Conservation (phyloP, 2,329 filamentous ascomycete species). For the Kalmusia sp. region DNA sequence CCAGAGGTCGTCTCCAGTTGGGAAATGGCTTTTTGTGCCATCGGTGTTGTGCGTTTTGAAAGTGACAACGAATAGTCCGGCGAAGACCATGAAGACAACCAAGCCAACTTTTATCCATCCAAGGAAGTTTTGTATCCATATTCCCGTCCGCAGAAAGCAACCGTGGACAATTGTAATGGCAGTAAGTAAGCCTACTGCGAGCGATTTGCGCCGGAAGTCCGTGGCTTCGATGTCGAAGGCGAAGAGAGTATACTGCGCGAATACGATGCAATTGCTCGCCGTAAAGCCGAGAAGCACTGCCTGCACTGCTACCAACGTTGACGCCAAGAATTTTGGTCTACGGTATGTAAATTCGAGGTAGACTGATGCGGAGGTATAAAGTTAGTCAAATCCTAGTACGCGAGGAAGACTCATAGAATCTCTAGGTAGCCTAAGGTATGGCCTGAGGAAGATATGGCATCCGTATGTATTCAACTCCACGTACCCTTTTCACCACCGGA, state of each 20-base stretch:
- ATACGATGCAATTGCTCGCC: slow-evolving; percentile 73
- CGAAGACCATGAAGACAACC: slow-evolving; percentile 48
- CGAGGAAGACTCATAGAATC: too few species aligned
- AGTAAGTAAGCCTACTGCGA: slow-evolving; percentile 53
- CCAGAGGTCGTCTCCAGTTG: slow-evolving; percentile 64
- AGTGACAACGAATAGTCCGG: slow-evolving; percentile 44
- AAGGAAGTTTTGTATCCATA: slow-evolving; percentile 48
- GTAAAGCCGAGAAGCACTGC: slow-evolving; percentile 71
- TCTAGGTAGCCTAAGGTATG: too few species aligned
- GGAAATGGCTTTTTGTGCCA: slow-evolving; percentile 29
- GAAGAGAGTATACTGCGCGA: slow-evolving; percentile 70
- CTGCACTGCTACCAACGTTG: slow-evolving; percentile 68
- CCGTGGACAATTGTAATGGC: slow-evolving; percentile 47
- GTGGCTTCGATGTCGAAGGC: slow-evolving; percentile 61
- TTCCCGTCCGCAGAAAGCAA: slow-evolving; percentile 45
- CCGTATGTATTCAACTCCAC: too few species aligned
- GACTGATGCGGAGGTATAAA: slow-evolving; percentile 46
- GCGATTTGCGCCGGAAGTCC: slow-evolving; percentile 60
- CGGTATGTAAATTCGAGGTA: slow-evolving; percentile 75
- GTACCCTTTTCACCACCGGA: slow-evolving; percentile 68
- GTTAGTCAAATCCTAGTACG: too few species aligned
- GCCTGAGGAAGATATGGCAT: too few species aligned
- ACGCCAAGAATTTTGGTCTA: slow-evolving; percentile 68
- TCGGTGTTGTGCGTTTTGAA: slow-evolving; percentile 28
- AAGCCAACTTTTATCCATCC: slow-evolving; percentile 50